phyloP scores from a whole-genome alignment of 1,139 yeast species.

The Suhomyces coccinellae region DNA sequence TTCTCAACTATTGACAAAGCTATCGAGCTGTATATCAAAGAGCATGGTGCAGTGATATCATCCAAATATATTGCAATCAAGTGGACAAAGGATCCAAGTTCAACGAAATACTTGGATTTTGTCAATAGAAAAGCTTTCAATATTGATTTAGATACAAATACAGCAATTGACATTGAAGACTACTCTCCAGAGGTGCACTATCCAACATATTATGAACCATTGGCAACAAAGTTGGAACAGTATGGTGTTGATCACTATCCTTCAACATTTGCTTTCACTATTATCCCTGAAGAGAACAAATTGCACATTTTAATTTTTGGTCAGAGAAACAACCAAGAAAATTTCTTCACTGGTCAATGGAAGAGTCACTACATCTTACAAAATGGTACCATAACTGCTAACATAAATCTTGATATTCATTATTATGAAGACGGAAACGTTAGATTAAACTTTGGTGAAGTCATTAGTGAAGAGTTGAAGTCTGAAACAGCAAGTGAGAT shows the following conservation, averaged over 20 bases:
- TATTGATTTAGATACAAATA: slow-evolving; percentile 53
- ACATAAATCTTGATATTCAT: slow-evolving; percentile 71
- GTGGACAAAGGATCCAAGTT: slow-evolving; percentile 31
- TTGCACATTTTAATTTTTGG: slow-evolving; percentile 54
- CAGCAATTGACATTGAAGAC: slow-evolving; percentile 54
- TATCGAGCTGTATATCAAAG: slow-evolving; percentile 31
- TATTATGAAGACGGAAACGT: slow-evolving; percentile 97
- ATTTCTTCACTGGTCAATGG: slow-evolving; percentile 93
- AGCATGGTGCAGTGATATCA: slow-evolving; percentile 34
- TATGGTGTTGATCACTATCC: slow-evolving; percentile 57
- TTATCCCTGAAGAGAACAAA: slow-evolving; percentile 37
- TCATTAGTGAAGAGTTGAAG: slow-evolving; percentile 25
- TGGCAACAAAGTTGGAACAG: slow-evolving; percentile 30
- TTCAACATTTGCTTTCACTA: slow-evolving; percentile 47
- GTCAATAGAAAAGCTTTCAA: slow-evolving; percentile 52
- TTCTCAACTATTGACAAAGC: slow-evolving; percentile 26
- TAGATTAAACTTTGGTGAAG: slow-evolving; percentile 59
- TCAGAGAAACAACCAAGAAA: slow-evolving; percentile 68
- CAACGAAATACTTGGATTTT: slow-evolving; percentile 43
- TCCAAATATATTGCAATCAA: slow-evolving; percentile 35
- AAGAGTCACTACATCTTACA: slow-evolving; percentile 57
- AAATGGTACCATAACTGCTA: slow-evolving; percentile 48
- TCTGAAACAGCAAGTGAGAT: slow-evolving; percentile 31
- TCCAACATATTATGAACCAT: slow-evolving; percentile 33
- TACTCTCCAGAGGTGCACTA: slow-evolving; percentile 26